Evolutionary conservation across 331 rosid genomes (phyloP).

Genomic region (Erythrophleum ivorense): DNA sequence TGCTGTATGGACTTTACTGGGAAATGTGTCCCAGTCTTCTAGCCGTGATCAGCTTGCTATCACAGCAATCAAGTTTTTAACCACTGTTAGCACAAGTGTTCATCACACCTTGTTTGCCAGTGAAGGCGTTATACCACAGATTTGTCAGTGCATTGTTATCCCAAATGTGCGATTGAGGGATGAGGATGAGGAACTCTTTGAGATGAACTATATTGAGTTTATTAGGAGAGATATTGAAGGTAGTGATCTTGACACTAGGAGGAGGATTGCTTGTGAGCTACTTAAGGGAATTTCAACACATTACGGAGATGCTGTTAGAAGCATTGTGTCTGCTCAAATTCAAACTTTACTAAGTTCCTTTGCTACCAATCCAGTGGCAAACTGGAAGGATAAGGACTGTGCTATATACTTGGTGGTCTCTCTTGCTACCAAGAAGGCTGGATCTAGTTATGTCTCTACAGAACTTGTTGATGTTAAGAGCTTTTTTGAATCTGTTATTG

Average conservation of each 20-base stretch:
- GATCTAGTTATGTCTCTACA: conserved; percentile 75
- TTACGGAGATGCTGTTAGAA: conserved; percentile 74
- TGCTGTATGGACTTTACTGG: conserved; percentile 84
- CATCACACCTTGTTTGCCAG: conserved; percentile 78
- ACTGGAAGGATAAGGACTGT: conserved; percentile 96
- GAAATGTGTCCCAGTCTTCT: conserved; percentile 67
- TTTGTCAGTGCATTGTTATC: conserved; percentile 86
- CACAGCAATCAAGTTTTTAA: conserved; percentile 87
- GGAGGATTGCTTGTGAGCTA: conserved; percentile 94
- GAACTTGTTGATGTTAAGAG: conserved; percentile 88
- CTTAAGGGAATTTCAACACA: conserved; percentile 87
- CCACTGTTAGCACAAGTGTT: conserved; percentile 89
- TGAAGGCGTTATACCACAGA: conserved; percentile 78
- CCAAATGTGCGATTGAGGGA: conserved; percentile 95
- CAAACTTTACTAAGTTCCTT: conserved; percentile 67
- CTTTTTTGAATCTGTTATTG: conserved; percentile 79
- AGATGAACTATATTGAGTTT: conserved; percentile 83
- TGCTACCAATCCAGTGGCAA: conserved; percentile 60
- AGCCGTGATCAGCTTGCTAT: conserved; percentile 84
- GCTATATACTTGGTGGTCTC: conserved; percentile 92
- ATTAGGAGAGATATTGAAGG: conserved; percentile 97
- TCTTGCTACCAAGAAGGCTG: conserved; percentile 89
- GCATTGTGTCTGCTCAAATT: conserved; percentile 73
- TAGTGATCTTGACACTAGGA: conserved; percentile 91
- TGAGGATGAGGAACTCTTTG: conserved; percentile 84